phyloP scores from a whole-genome alignment of 2,329 filamentous ascomycete genomes.

The Colletotrichum sp. region DNA sequence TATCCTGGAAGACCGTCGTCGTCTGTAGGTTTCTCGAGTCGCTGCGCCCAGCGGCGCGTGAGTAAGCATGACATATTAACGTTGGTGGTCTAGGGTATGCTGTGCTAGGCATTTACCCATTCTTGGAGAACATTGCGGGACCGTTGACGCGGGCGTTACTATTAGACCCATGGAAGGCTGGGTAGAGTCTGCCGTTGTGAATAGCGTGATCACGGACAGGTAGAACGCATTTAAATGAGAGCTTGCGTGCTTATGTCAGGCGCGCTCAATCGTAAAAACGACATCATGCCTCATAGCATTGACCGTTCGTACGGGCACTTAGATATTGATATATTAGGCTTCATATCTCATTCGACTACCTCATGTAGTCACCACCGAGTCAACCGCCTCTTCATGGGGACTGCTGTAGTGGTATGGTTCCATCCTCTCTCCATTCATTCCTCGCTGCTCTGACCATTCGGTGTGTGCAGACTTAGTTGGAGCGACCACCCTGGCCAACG shows the following conservation, averaged over 20 bases:
- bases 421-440: not conserved
- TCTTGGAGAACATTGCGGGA: not conserved
- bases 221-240: too few species aligned
- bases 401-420: not conserved
- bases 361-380: not conserved
- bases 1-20: not conserved
- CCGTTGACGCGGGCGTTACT: not conserved
- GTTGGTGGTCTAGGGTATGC: not conserved
- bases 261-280: too few species aligned
- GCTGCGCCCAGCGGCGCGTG: not conserved
- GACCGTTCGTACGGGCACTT: not conserved
- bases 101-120: not conserved
- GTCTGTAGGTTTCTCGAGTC: not conserved
- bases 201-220: too few species aligned
- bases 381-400: rapidly evolving
- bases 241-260: too few species aligned
- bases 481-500: slow-evolving; percentile 44
- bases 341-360: slow-evolving; percentile 14
- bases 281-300: too few species aligned
- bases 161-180: not conserved
- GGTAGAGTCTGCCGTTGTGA: not conserved
- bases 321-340: not conserved
- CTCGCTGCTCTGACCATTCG: too few species aligned
- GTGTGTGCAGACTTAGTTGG: not conserved
- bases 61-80: not conserved